phyloP scores from a whole-genome alignment of 352 stramenopile species.

The Phytophthora syringae region DNA sequence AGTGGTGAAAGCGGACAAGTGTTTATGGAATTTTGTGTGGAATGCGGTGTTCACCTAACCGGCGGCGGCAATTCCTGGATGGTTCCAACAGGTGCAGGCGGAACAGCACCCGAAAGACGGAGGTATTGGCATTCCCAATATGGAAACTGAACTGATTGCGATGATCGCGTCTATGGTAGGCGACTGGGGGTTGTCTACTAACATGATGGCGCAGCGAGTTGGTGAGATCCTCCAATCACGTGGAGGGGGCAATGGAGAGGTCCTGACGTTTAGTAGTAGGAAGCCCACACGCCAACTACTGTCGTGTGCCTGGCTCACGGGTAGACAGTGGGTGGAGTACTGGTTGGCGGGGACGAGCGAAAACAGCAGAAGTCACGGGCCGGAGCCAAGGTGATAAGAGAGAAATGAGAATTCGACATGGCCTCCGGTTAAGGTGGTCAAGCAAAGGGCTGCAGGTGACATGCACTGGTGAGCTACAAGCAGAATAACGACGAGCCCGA shows the following conservation, averaged over 20 bases:
- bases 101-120: not conserved
- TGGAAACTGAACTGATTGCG: not conserved
- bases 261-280: too few species aligned
- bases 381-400: too few species aligned
- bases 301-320: too few species aligned
- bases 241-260: not conserved
- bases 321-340: too few species aligned
- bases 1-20: not conserved
- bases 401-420: too few species aligned
- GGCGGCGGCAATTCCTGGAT: not conserved
- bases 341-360: too few species aligned
- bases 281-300: too few species aligned
- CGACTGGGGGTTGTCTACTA: not conserved
- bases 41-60: not conserved
- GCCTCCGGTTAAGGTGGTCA: too few species aligned
- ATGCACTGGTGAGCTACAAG: too few species aligned
- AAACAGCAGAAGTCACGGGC: too few species aligned
- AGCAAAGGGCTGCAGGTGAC: too few species aligned
- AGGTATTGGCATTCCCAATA: not conserved
- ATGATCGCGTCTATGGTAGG: not conserved
- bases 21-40: not conserved
- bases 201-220: not conserved
- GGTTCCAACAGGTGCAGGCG: not conserved
- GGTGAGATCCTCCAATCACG: not conserved
- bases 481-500: too few species aligned